Percentiles rank a stretch among this genome's conserved stretches.
phyloP scores from a whole-genome alignment of 176 grass and related monocot genomes.

The Eragrostis curvula region DNA sequence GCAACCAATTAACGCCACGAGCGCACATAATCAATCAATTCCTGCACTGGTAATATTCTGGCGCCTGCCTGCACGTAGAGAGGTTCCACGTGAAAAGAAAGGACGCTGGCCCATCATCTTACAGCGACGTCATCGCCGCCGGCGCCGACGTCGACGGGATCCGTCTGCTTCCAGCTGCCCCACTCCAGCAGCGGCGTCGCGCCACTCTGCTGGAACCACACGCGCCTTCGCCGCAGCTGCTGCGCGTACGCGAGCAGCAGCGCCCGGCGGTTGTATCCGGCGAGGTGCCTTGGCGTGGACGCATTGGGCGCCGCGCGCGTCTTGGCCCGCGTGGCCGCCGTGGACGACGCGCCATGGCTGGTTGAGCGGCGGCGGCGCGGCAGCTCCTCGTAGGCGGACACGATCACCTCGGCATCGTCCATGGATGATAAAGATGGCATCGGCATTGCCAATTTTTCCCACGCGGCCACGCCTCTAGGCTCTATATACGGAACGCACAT shows the following conservation, averaged over 20 bases:
- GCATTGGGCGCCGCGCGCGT: not conserved
- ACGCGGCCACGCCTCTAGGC: not conserved
- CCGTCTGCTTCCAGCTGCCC: conserved; percentile 34
- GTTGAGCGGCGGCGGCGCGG: conserved; percentile 11
- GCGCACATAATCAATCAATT: not conserved
- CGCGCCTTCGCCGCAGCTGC: conserved; percentile 30
- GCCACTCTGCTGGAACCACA: not conserved
- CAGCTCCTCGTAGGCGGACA: conserved; percentile 45
- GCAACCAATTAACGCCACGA: not conserved
- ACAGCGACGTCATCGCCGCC: not conserved
- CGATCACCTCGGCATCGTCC: conserved; percentile 32
- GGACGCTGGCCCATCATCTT: not conserved
- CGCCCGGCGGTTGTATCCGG: conserved; percentile 20
- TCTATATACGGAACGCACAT: no score
- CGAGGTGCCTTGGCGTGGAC: not conserved
- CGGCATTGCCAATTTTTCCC: not conserved
- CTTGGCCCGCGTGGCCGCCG: not conserved
- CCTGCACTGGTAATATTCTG: not conserved
- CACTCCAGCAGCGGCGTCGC: conserved; percentile 32
- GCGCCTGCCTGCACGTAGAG: not conserved
- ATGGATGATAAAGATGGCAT: not conserved
- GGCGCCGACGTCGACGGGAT: not conserved
- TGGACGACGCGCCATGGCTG: not conserved
- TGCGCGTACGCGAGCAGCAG: conserved; percentile 50
- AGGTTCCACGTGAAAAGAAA: not conserved